phyloP scores from a whole-genome alignment of 1,139 yeast species.

The Tardiomyces digboiensis region DNA sequence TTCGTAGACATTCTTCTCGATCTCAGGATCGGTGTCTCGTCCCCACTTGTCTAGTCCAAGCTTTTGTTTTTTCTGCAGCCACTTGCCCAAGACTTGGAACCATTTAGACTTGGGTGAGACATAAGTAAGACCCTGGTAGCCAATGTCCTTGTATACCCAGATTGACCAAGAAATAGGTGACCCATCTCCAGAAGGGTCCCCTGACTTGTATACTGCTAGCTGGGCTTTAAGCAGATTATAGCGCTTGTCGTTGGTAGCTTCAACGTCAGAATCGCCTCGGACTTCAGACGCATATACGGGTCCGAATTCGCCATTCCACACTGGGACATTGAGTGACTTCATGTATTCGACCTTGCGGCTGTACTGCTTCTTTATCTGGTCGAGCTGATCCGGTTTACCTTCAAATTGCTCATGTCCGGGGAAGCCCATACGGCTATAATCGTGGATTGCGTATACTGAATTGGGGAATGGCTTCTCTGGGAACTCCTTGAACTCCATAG shows the following conservation, averaged over 20 bases:
- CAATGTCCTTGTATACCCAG: constrained; percentile 44
- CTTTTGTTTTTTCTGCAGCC: constrained; percentile 32
- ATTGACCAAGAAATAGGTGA: constrained; percentile 38
- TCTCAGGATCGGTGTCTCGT: constrained; percentile 32
- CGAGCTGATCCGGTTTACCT: constrained; percentile 28
- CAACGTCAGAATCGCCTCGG: constrained; percentile 33
- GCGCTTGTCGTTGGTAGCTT: constrained; percentile 29
- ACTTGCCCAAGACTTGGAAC: constrained; percentile 32
- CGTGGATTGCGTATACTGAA: constrained; percentile 39
- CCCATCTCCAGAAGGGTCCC: constrained; percentile 38
- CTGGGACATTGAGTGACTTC: constrained; percentile 31
- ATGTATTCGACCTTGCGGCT: constrained; percentile 35
- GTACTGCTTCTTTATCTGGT: constrained; percentile 29
- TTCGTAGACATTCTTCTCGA: constrained; percentile 26
- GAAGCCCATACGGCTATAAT: constrained; percentile 34
- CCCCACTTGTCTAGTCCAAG: constrained; percentile 42
- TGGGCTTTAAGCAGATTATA: constrained; percentile 36
- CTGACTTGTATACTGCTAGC: constrained; percentile 31
- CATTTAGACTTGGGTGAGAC: constrained; percentile 35
- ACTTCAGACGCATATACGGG: constrained; percentile 37
- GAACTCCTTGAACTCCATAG: constrained; percentile 38
- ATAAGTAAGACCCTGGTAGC: constrained; percentile 38
- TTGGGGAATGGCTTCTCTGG: constrained; percentile 30
- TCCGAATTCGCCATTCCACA: constrained; percentile 45
- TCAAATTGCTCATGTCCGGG: constrained; percentile 27